Percentiles rank a stretch among this genome's conserved stretches.
Conservation (phyloP, 495 filamentous ascomycete genomes). For the Podospora appendiculata region DNA sequence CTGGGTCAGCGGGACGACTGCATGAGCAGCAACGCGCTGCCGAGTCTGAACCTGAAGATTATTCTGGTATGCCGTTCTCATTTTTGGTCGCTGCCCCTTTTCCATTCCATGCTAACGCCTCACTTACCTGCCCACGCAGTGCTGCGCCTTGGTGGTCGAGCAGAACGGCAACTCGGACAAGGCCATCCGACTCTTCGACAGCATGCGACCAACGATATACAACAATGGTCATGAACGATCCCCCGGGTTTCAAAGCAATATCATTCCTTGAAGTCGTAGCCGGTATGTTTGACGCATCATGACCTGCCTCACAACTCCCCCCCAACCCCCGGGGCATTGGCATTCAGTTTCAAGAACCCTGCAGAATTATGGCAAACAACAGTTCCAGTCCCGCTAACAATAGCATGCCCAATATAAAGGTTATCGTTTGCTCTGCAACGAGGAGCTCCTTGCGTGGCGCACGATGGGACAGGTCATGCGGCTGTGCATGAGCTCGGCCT, state of each 20-base stretch:
- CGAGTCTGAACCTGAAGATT: conserved; percentile 50
- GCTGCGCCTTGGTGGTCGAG: conserved; percentile 64
- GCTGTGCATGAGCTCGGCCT: conserved; percentile 72
- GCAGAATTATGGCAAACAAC: too few species aligned
- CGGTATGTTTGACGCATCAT: conserved; percentile 28
- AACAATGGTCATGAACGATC: conserved; percentile 58
- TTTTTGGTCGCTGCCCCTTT: too few species aligned
- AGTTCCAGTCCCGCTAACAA: too few species aligned
- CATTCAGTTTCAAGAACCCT: too few species aligned
- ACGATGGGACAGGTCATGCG: conserved; percentile 68
- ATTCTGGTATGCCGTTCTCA: conserved; percentile 23
- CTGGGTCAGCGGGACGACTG: conserved; percentile 49
- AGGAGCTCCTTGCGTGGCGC: conserved; percentile 74
- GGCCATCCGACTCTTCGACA: conserved; percentile 61
- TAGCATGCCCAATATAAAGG: conserved; percentile 25
- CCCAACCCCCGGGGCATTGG: too few species aligned
- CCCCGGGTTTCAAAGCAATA: conserved; percentile 58
- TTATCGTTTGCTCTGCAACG: conserved; percentile 75
- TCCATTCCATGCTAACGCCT: too few species aligned
- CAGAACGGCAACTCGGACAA: conserved; percentile 68
- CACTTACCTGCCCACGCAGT: conserved; percentile 41
- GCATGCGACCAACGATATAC: conserved; percentile 60
- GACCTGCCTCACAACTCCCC: too few species aligned
- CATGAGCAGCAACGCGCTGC: conserved; percentile 63
- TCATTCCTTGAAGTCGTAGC: conserved; percentile 68